These are phyloP conservation scores for Exserohilum turcica DNA, from an alignment of 2,329 filamentous ascomycete species.

Conservation along the genomic window DNA sequence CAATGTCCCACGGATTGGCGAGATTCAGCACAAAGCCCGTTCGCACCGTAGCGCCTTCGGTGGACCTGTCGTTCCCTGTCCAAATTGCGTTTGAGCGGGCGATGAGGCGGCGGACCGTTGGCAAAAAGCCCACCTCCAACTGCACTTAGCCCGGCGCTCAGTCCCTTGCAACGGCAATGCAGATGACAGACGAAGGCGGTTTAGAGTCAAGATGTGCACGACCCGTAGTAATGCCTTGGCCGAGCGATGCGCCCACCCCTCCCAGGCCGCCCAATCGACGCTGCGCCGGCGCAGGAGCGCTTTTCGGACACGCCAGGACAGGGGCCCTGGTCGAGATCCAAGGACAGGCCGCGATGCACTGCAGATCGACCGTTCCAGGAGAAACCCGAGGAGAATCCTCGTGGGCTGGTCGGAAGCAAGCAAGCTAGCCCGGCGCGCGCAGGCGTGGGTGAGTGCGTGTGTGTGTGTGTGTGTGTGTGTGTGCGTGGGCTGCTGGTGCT, in stretches of 20 bases:
- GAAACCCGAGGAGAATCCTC: constrained; percentile 27
- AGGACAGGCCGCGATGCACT: constrained; percentile 49
- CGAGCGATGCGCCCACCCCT: constrained; percentile 44
- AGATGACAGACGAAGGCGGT: constrained; percentile 42
- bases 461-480: no score
- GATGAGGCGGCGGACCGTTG: constrained; percentile 47
- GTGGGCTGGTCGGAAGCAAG: constrained; percentile 33
- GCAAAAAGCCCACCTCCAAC: constrained; percentile 40
- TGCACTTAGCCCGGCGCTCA: constrained; percentile 37
- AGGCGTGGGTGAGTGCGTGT: no score
- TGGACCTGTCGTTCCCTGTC: constrained; percentile 42
- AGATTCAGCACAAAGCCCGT: constrained; percentile 44
- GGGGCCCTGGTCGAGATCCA: constrained; percentile 32
- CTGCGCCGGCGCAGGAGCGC: constrained; percentile 45
- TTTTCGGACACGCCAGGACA: constrained; percentile 41
- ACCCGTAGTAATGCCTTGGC: constrained; percentile 40
- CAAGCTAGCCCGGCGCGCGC: constrained; percentile 20
- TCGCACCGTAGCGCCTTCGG: constrained; percentile 40
- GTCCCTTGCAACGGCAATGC: constrained; percentile 49
- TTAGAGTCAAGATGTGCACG: constrained; percentile 42
- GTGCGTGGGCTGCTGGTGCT: background rate
- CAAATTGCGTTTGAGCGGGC: constrained; percentile 44
- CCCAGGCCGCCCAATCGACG: constrained; percentile 46
- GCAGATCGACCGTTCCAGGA: constrained; percentile 48
- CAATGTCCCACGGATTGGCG: constrained; percentile 38